phyloP scores from a whole-genome alignment of 371 early-diverging fungal species.

The Mortierella sp. region DNA sequence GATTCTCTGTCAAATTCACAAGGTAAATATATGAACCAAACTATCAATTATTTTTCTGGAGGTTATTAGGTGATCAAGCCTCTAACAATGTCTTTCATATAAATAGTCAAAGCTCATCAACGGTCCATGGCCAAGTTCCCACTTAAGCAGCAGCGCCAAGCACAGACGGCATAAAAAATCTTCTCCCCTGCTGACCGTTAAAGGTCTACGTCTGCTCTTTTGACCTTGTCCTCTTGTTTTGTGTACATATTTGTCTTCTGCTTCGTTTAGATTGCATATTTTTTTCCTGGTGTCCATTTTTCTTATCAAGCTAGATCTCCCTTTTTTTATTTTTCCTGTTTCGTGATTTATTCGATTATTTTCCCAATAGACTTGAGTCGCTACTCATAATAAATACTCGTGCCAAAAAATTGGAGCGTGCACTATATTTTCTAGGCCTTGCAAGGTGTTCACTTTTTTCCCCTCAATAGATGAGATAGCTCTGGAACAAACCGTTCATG shows the following conservation, averaged over 20 bases:
- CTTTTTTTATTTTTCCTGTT: not conserved
- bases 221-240: not conserved
- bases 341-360: not conserved
- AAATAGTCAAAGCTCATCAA: conserved; percentile 24
- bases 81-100: not conserved
- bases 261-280: not conserved
- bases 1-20: conserved; percentile 25
- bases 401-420: not conserved
- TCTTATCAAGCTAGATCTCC: not conserved
- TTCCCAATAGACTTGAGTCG: not conserved
- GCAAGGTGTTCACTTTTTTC: too few species aligned
- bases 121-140: conserved; percentile 25
- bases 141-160: conserved; percentile 31
- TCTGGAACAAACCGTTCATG: too few species aligned
- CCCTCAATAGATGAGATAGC: too few species aligned
- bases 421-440: too few species aligned
- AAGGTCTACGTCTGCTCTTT: not conserved
- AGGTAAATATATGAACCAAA: conserved; percentile 7
- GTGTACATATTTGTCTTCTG: not conserved
- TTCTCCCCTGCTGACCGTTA: not conserved
- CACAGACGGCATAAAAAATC: conserved; percentile 25
- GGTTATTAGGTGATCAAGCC: not conserved
- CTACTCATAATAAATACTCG: not conserved
- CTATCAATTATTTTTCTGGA: not conserved
- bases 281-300: not conserved